A percentile compares a stretch with the other conserved stretches of the same genome.
Conservation (phyloP, 306 rosid genomes). For the Castanea sativa region DNA sequence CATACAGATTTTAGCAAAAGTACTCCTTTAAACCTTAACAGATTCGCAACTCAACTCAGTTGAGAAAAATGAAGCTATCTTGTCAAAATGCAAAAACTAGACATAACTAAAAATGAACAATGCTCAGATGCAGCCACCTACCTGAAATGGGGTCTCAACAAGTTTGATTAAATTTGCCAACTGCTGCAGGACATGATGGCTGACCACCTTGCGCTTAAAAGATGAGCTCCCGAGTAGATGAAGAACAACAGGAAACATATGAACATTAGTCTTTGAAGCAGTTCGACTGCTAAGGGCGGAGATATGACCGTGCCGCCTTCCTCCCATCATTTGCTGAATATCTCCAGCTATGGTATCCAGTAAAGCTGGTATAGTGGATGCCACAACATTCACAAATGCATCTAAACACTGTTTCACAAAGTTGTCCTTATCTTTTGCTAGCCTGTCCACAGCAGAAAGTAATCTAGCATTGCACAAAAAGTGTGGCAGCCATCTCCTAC, state of each 20-base stretch:
- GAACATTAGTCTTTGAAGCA: conserved; percentile 74
- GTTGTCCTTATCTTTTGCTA: conserved; percentile 83
- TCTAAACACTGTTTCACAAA: conserved; percentile 77
- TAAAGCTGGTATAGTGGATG: conserved; percentile 72
- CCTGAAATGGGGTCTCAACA: conserved; percentile 88
- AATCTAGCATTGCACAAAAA: conserved; percentile 83
- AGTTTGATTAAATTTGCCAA: conserved; percentile 74
- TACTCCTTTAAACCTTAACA: neutral
- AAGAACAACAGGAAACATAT: conserved; percentile 87
- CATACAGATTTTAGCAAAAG: conserved; percentile 4
- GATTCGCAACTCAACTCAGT: neutral
- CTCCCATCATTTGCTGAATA: conserved; percentile 88
- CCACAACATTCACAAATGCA: conserved; percentile 70
- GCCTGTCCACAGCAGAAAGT: conserved; percentile 84
- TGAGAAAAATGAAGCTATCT: neutral
- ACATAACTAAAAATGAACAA: conserved; percentile 5
- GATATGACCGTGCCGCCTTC: conserved; percentile 83
- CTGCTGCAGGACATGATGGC: conserved; percentile 71
- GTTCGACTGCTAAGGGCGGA: conserved; percentile 73
- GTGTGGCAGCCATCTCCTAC: conserved; percentile 91
- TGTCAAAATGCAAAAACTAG: conserved; percentile 1
- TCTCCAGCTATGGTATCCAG: conserved; percentile 77
- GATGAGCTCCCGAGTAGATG: conserved; percentile 89
- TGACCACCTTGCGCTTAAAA: conserved; percentile 79
- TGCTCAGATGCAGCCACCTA: conserved; percentile 32